A percentile compares a stretch with the other conserved stretches of the same genome.
Evolutionary conservation across 495 filamentous ascomycete genomes (phyloP).

Genomic region (Zalerion maritima): DNA sequence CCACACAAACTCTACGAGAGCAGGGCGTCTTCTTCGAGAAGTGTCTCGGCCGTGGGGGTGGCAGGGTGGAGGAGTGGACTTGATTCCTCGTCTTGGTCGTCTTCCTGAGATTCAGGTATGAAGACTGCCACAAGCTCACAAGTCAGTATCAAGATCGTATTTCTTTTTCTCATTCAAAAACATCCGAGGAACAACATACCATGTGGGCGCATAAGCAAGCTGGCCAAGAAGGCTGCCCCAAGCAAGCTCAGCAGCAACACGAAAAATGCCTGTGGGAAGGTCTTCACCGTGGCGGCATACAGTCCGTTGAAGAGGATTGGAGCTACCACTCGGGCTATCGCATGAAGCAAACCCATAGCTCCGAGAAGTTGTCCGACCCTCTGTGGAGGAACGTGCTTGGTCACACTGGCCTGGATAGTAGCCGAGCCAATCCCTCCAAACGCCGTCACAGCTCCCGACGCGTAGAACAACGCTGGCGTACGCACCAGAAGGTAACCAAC

Average conservation of each 20-base stretch:
- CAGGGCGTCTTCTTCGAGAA: no score
- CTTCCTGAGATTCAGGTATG: no score
- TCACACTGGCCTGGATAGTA: slow-evolving; percentile 66
- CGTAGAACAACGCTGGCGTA: slow-evolving; percentile 38
- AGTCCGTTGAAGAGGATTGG: slow-evolving; percentile 74
- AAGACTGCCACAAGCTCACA: no score
- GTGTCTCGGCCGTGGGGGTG: no score
- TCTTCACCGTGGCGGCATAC: slow-evolving; percentile 66
- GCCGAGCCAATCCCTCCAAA: slow-evolving; percentile 76
- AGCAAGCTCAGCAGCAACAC: slow-evolving; percentile 55
- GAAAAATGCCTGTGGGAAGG: slow-evolving; percentile 70
- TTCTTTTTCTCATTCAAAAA: slow-evolving; percentile 1
- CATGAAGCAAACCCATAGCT: slow-evolving; percentile 74
- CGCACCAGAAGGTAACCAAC: slow-evolving; percentile 53
- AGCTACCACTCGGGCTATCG: slow-evolving; percentile 59
- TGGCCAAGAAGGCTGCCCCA: slow-evolving; percentile 45
- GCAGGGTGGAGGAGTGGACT: no score
- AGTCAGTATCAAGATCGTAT: background rate
- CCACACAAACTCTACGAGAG: no score
- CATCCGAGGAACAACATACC: slow-evolving; percentile 30
- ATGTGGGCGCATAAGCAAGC: slow-evolving; percentile 56
- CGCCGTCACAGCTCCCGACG: slow-evolving; percentile 55
- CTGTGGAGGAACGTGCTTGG: slow-evolving; percentile 78
- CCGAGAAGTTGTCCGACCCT: slow-evolving; percentile 73
- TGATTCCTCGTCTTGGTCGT: no score